Evolutionary conservation across 2,329 filamentous ascomycete genomes (phyloP).

Genomic region (Bipolaris cookei): DNA sequence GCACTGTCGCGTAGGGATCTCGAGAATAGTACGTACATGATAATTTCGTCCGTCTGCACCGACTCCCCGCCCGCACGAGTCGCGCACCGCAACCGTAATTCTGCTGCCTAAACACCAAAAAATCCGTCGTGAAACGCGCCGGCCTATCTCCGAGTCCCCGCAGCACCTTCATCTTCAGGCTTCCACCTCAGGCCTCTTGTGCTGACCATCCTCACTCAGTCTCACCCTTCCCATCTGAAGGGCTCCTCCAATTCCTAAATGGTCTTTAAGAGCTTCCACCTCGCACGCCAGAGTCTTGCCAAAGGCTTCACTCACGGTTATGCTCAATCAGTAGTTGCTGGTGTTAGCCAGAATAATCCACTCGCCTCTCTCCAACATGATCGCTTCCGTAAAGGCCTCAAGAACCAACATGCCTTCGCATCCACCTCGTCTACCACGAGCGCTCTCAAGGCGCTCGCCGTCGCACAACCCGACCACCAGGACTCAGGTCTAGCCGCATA

Average conservation of each 20-base stretch:
- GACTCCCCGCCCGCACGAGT: constrained; percentile 5
- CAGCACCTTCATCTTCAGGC: constrained; percentile 24
- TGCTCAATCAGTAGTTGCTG: constrained; percentile 95
- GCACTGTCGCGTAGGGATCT: constrained; percentile 67
- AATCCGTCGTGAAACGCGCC: constrained; percentile 11
- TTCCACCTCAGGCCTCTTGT: constrained; percentile 1
- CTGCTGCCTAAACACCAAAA: constrained; percentile 28
- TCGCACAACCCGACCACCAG: constrained; percentile 39
- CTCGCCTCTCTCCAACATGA: constrained; percentile 59
- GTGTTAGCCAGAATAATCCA: constrained; percentile 67
- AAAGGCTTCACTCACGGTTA: constrained; percentile 98
- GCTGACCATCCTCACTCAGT: constrained; percentile 47
- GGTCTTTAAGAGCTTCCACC: constrained; percentile 74
- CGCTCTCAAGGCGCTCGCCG: constrained; percentile 43
- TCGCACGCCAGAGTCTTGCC: constrained; percentile 96
- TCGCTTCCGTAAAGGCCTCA: constrained; percentile 57
- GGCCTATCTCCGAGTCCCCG: constrained; percentile 23
- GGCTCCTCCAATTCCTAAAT: constrained; percentile 81
- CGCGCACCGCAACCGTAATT: constrained; percentile 22
- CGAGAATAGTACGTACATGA: constrained; percentile 65
- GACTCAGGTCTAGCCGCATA: constrained; percentile 79
- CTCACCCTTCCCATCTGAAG: constrained; percentile 64
- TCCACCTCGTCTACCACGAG: constrained; percentile 45
- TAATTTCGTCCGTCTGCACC: constrained; percentile 5
- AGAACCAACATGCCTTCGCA: constrained; percentile 80